These are phyloP conservation scores for Puya raimondii DNA, from an alignment of 176 grass and related monocot genomes.

Conservation along the genomic window DNA sequence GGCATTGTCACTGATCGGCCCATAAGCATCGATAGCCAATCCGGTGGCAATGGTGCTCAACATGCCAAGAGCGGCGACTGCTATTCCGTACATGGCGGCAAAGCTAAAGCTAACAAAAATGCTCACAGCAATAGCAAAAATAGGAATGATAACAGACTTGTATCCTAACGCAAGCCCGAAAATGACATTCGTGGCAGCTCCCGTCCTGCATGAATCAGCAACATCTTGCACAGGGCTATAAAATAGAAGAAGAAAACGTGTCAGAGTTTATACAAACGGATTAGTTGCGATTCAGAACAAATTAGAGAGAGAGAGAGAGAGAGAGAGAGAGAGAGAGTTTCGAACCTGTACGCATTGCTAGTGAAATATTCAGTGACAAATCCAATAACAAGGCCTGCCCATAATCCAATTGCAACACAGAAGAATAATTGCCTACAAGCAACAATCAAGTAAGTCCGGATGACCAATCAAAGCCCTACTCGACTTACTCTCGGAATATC, in stretches of 20 bases:
- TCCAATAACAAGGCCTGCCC: constrained; percentile 50
- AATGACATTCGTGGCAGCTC: constrained; percentile 41
- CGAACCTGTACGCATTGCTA: constrained; percentile 44
- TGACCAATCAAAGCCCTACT: not conserved
- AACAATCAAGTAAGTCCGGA: not conserved
- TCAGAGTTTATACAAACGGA: not conserved
- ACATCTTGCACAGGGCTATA: constrained; percentile 48
- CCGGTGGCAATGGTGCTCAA: constrained; percentile 41
- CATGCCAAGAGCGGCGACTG: constrained; percentile 38
- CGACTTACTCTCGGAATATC: not conserved
- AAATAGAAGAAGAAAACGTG: not conserved
- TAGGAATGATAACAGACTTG: constrained; percentile 50
- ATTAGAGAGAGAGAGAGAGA: not conserved
- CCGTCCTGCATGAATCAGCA: constrained; percentile 40
- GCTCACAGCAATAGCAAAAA: constrained; percentile 25
- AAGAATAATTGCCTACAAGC: constrained; percentile 36
- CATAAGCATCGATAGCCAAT: constrained; percentile 37
- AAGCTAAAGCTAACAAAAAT: constrained; percentile 46
- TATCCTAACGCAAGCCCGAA: constrained; percentile 52
- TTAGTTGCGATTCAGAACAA: not conserved
- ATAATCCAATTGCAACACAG: constrained; percentile 43
- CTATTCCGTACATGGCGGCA: constrained; percentile 46
- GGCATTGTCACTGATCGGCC: constrained; percentile 48
- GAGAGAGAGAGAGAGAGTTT: not conserved
- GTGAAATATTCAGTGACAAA: constrained; percentile 51